phyloP scores from a whole-genome alignment of 177 flowering plant genomes.

The Vitis hybrid region DNA sequence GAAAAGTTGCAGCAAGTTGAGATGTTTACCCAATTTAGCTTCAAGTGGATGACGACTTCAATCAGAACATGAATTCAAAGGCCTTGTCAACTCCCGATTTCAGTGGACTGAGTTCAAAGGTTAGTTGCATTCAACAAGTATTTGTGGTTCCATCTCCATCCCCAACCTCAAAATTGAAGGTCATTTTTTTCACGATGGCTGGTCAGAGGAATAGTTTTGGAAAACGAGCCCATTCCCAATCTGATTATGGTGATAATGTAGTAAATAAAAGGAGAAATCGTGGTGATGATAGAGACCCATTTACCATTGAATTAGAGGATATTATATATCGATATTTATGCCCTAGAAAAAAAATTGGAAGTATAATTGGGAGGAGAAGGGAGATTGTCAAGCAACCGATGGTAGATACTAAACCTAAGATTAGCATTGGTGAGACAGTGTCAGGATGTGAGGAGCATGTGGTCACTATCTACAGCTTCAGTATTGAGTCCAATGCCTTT shows the following conservation, averaged over 20 bases:
- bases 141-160: too few species aligned
- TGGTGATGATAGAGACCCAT: constrained; percentile 67
- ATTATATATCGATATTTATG: constrained; percentile 88
- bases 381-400: constrained; percentile 90
- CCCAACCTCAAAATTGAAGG: background rate
- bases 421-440: constrained; percentile 83
- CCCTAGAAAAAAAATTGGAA: constrained; percentile 84
- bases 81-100: too few species aligned
- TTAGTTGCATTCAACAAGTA: too few species aligned
- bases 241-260: constrained; percentile 46
- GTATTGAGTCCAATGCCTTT: constrained; percentile 62
- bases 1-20: too few species aligned
- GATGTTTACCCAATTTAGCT: too few species aligned
- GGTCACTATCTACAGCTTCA: constrained; percentile 79
- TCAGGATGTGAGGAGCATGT: constrained; percentile 87
- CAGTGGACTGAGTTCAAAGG: too few species aligned
- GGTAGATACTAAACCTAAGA: constrained; percentile 79
- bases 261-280: constrained; percentile 72
- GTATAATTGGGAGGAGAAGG: constrained; percentile 96
- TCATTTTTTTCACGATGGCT: constrained; percentile 40
- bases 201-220: constrained; percentile 78
- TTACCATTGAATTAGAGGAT: constrained; percentile 68
- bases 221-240: constrained; percentile 35
- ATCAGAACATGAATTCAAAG: too few species aligned
- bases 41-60: too few species aligned